Percentiles rank a stretch among this genome's conserved stretches.
These are phyloP conservation scores for Colletotrichum abscissum DNA, from an alignment of 2,329 filamentous ascomycete species.

Conservation along the genomic window DNA sequence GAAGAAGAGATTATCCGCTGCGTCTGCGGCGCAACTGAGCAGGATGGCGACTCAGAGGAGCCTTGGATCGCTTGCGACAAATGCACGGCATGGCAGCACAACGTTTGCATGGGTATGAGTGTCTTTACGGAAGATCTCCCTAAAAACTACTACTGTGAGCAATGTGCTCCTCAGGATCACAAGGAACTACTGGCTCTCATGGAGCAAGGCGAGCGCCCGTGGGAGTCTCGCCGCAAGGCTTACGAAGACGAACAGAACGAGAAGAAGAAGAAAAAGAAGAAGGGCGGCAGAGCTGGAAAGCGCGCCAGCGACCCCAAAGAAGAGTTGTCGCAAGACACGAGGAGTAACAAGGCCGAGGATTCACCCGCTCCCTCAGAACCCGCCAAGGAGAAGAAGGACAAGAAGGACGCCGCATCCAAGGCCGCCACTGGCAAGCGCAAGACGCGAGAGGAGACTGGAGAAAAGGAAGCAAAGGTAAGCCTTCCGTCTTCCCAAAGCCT, in stretches of 20 bases:
- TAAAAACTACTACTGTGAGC: constrained; percentile 91
- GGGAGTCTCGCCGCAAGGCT: constrained; percentile 76
- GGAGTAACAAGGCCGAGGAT: constrained; percentile 46
- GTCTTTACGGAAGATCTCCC: constrained; percentile 82
- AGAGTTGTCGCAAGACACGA: constrained; percentile 38
- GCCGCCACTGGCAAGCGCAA: constrained; percentile 66
- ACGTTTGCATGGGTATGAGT: constrained; percentile 90
- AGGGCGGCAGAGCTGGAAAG: constrained; percentile 72
- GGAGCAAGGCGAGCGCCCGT: constrained; percentile 83
- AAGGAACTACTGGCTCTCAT: constrained; percentile 83
- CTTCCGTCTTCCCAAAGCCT: fast-evolving
- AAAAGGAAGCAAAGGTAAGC: constrained; percentile 62
- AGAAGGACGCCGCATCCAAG: constrained; percentile 56
- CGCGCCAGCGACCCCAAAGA: constrained; percentile 73
- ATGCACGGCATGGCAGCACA: constrained; percentile 96
- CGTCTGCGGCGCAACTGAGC: constrained; percentile 88
- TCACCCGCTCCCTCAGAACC: constrained; percentile 53
- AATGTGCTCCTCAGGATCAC: constrained; percentile 87
- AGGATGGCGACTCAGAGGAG: constrained; percentile 86
- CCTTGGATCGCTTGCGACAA: constrained; percentile 97
- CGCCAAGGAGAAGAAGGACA: constrained; percentile 57
- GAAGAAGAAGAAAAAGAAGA: constrained; percentile 63
- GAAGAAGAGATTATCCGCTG: constrained; percentile 87
- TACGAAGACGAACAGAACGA: constrained; percentile 72
- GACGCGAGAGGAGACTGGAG: constrained; percentile 65